Evolutionary conservation across 208 protist genomes (phyloP), one percentile per base, ranked within the genome.

Genomic region (Angomonas ambiguus): DNA sequence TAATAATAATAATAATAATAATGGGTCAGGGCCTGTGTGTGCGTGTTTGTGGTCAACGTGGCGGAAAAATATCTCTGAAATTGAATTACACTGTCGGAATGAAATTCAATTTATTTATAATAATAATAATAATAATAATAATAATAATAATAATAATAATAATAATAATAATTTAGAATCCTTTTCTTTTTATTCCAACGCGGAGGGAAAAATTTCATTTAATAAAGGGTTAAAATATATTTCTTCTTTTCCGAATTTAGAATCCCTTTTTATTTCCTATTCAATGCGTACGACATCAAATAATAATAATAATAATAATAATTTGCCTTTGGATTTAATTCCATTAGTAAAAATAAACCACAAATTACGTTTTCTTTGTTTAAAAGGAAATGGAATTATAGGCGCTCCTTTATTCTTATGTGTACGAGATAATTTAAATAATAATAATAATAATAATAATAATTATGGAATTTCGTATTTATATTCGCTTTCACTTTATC

Each of bases 301-400:
- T 45, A 45, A 45, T 45, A 45, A 45, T 45, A 45, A 45, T 45
- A 45, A 45, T 45, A 8, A 45, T 45, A 45, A 45, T 45, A 45
- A 45, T 45, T 45, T 45, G 38, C 38, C 38, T 8, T 45, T 45
- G 38, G 38, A 45, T 45, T n/a, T 45, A 8, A 45, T 45, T 45
- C 38, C 38, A 16, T 45, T 45, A 45, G 38, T 16, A 16, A 45
- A 45, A n/a, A 45, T 45, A 45, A 45, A 45, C 16, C 38, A 45
- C 8, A 45, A 45, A 45, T 45, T 45, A 45, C 38, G 38, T 45
- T 45, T n/a, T 16, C 16, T 45, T n/a, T 45, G 16, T 45, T 45
- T 45, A 16, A 16, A 45, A 16, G 38, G 38, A 45, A 45, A 45
- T 16, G 38, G 38, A 8, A 45, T 45, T 45, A 45, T 45, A 8